phyloP scores from a whole-genome alignment of 1,139 yeast genomes.

The Meyerozyma carpophila region DNA sequence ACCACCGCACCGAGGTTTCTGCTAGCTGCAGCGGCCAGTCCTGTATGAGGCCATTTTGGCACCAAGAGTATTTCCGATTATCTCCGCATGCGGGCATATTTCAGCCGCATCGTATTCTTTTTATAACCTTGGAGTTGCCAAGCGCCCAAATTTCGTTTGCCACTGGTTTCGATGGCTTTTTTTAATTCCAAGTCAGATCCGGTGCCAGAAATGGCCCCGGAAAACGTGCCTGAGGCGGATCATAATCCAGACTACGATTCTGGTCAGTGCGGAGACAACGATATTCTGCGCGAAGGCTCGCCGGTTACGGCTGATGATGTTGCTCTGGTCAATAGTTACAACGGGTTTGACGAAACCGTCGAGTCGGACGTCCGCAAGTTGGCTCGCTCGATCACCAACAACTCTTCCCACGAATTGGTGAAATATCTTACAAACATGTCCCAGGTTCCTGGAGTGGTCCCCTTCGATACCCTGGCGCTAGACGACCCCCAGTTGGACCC shows the following conservation, averaged over 20 bases:
- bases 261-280: neutral
- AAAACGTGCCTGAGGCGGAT: no score
- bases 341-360: constrained; percentile 30
- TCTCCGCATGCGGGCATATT: neutral
- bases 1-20: no score
- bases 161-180: no score
- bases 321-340: constrained; percentile 14
- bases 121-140: neutral
- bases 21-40: no score
- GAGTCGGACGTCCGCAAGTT: constrained; percentile 44
- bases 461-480: constrained; percentile 17
- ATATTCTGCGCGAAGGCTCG: neutral
- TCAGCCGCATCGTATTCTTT: neutral
- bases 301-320: neutral
- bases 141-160: neutral
- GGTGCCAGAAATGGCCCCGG: no score
- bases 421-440: constrained; percentile 45
- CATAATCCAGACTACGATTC: no score
- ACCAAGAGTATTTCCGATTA: neutral
- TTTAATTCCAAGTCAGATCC: no score
- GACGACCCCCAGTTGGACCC: constrained; percentile 14
- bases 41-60: neutral
- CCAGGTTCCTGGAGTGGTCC: constrained; percentile 45
- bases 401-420: constrained; percentile 15
- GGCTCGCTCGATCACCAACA: constrained; percentile 50